These are phyloP conservation scores for Bruguiera sexangula DNA, from an alignment of 345 rosid species.

Conservation along the genomic window DNA sequence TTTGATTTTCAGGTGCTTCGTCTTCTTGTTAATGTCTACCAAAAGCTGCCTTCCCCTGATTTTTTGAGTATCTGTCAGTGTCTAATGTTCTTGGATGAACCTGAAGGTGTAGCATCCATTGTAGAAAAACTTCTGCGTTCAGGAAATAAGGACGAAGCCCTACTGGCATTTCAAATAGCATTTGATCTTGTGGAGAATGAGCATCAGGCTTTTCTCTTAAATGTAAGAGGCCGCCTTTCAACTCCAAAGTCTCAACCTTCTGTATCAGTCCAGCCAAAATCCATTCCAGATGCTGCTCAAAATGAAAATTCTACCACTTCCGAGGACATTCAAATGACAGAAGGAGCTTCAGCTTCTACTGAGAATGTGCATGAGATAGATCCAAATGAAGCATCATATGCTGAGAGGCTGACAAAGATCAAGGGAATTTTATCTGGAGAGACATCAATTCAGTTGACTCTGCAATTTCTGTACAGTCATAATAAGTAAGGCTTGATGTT, in stretches of 20 bases:
- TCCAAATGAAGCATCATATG: slow-evolving; percentile 60
- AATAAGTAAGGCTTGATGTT: slow-evolving; percentile 59
- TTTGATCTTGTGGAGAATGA: slow-evolving; percentile 98
- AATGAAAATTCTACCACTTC: slow-evolving; percentile 49
- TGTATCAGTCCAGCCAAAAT: slow-evolving; percentile 50
- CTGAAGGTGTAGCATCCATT: slow-evolving; percentile 75
- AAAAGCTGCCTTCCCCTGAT: slow-evolving; percentile 89
- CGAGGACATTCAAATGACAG: slow-evolving; percentile 82
- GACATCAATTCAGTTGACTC: slow-evolving; percentile 88
- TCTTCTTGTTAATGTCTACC: slow-evolving; percentile 87
- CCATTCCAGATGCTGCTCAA: slow-evolving; percentile 45
- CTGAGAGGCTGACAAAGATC: slow-evolving; percentile 80
- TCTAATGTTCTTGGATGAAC: slow-evolving; percentile 94
- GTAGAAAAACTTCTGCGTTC: slow-evolving; percentile 93
- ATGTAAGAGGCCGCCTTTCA: slow-evolving; percentile 80
- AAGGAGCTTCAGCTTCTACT: slow-evolving; percentile 53
- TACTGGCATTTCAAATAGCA: slow-evolving; percentile 86
- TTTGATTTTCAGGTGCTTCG: slow-evolving; percentile 65
- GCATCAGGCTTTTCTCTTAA: slow-evolving; percentile 94
- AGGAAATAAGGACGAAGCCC: slow-evolving; percentile 74
- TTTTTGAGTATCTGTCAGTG: slow-evolving; percentile 95
- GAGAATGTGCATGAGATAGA: slow-evolving; percentile 43
- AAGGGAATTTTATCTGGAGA: slow-evolving; percentile 93
- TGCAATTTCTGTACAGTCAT: slow-evolving; percentile 88
- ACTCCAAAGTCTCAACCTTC: slow-evolving; percentile 53